phyloP scores from a whole-genome alignment of 108 stramenopile genomes.

The Skeletonema marinoi region DNA sequence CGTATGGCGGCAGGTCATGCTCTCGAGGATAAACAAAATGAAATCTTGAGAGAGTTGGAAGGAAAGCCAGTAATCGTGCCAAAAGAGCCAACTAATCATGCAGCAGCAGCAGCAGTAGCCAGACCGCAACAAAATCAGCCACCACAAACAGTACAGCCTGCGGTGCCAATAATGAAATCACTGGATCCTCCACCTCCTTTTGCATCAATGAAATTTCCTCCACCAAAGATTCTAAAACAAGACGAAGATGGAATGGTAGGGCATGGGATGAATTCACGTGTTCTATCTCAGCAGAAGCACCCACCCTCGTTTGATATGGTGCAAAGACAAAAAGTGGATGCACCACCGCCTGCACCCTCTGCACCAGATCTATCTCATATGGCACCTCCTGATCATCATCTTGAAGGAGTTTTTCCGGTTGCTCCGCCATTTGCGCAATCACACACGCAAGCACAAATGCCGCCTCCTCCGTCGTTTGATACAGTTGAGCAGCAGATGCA shows the following conservation, averaged over 20 bases:
- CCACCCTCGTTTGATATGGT: conserved; percentile 63
- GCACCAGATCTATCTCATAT: conserved; percentile 14
- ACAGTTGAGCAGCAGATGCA: conserved; percentile 36
- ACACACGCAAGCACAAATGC: background rate
- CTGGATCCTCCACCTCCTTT: conserved; percentile 43
- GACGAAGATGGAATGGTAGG: conserved; percentile 7
- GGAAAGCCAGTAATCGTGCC: conserved; percentile 7
- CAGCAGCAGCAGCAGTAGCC: too few species aligned
- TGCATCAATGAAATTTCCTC: conserved; percentile 25
- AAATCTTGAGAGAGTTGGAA: conserved; percentile 28
- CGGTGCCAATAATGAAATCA: conserved; percentile 33
- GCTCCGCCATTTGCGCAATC: conserved; percentile 29
- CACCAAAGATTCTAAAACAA: background rate
- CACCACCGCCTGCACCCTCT: background rate
- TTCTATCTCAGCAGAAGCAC: conserved; percentile 10
- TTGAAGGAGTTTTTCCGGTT: conserved; percentile 33
- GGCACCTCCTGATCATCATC: conserved; percentile 23
- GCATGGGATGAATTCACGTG: conserved; percentile 27
- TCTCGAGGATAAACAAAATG: conserved; percentile 20
- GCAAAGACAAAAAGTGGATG: background rate
- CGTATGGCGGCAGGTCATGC: conserved; percentile 18
- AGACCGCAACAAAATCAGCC: background rate
- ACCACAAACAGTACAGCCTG: background rate
- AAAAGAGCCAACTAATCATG: too few species aligned
- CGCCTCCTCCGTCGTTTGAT: conserved; percentile 67